Evolutionary conservation across 2,329 filamentous ascomycete genomes (phyloP), one percentile per base, ranked within the genome.

Genomic region (Pseudodiploospora longispora): DNA sequence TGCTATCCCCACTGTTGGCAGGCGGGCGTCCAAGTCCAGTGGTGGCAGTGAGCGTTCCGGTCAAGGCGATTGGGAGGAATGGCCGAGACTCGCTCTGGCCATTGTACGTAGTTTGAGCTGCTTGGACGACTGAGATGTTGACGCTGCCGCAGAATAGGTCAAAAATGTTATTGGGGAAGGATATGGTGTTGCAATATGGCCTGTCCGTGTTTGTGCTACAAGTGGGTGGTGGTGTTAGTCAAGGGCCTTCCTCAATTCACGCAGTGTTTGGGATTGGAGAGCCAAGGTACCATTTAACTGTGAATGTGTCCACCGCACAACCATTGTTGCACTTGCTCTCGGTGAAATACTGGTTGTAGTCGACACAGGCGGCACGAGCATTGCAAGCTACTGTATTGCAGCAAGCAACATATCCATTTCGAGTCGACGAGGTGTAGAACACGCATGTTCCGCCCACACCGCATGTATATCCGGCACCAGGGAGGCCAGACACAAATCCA

Each of bases 131-230:
- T 4, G 61, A 63, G 36, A 61, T 53, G 40, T 50, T 54, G 27
- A 57, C 42, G 7, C 57, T 55, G 46, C 61, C 61, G 55, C 72
- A 75, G 55, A 63, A 71, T 50, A 65, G 75, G 50, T 73, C 71
- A 27, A 56, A 56, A 39, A 73, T 59, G 10, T 63, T 61, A 12
- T 58, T 60, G 3, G 59, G 54, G 51, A 71, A 72, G 1, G 61
- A 62, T 29, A 71, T 57, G 3, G 70, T 74, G 44, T 68, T 69
- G 58, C 72, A 75, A 50, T 60, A 74, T 1, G 64, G 66, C 2
- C 50, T 49, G 2, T 40, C 47, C 0, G 52, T 48, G 9, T 57
- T 56, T 28, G 69, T 68, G 48, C 69, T 73, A 53, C 32, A 35
- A 34, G 12, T 34, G 32, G 32, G 9, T 7, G 29, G 27, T 2